These are phyloP conservation scores for Alnus glutinosa DNA, from an alignment of 306 rosid genomes.

Conservation along the genomic window DNA sequence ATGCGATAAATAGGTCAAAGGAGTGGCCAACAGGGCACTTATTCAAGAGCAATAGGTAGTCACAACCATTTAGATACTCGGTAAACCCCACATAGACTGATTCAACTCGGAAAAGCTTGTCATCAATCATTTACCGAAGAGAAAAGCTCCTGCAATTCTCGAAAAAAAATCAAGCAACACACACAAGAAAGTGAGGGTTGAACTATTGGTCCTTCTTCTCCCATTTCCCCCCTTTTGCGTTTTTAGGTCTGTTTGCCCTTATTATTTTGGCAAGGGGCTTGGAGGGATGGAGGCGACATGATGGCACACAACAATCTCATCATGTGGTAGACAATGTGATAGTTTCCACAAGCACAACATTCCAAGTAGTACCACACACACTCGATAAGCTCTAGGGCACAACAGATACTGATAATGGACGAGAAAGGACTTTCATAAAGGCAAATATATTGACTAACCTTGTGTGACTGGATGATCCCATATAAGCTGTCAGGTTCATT, in stretches of 20 bases:
- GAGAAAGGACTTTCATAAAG: conserved; percentile 4
- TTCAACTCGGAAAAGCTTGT: neutral
- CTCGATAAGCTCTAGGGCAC: neutral
- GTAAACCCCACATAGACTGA: neutral
- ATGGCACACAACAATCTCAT: neutral
- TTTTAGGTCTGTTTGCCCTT: neutral
- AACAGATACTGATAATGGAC: neutral
- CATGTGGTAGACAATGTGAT: neutral
- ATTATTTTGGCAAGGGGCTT: neutral
- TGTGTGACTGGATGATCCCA: conserved; percentile 89
- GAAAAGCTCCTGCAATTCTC: neutral
- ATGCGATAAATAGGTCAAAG: neutral
- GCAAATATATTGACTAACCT: conserved; percentile 52
- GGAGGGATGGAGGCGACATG: neutral
- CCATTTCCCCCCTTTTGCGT: neutral
- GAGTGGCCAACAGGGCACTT: neutral
- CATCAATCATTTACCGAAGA: neutral
- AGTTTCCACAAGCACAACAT: neutral
- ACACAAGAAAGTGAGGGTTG: neutral
- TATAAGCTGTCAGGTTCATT: conserved; percentile 95
- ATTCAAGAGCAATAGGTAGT: neutral
- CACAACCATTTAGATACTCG: neutral
- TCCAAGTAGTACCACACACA: neutral
- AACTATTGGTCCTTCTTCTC: neutral
- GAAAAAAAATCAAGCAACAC: neutral